Base-by-base conservation (phyloP, 129 eudicot genomes). In the Saposhnikovia divaricata region DNA sequence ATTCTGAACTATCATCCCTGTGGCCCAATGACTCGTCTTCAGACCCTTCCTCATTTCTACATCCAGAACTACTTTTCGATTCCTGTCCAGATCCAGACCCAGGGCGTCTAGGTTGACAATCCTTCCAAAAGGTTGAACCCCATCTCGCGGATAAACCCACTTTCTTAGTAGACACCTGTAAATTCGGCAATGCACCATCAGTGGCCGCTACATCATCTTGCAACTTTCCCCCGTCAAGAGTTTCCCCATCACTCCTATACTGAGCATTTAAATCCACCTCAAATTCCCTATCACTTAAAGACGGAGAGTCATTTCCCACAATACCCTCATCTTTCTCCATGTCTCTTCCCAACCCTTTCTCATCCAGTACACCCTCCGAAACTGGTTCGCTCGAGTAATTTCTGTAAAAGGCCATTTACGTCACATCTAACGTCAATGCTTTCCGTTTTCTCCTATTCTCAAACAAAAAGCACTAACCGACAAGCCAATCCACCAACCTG, bases 111-210 rank as follows among this genome's bases (percentile, higher is more conserved):
- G 88, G 91, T 69, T 86, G 98, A 82, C 93, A 85, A 74, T 89
- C 98, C 85, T 90, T 88, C 93, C 94, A 92, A 85, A 94, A 92
- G 47, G 85, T 84, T 19, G 98, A 90, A 48, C 98, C 99, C 95
- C 96, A 90, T 78, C 87, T 90, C 44, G 89, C 97, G 2, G 84
- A n/a, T 46, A 80, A 3, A 76, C 81, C 83, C 74, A 87, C 47
- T 79, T 79, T 85, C 81, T 83, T 59, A 25, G 50, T 77, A 76
- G 88, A 80, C 51, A 85, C 79, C 1, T 85, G 91, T 53, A 82
- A 65, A 78, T 82, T 87, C 44, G 84, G 68, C 75, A 79, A 78
- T 65, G 81, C 47, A 76, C 83, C 83, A 77, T 83, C 82, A 47
- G 61, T 85, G 21, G 71, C 74, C 74, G 78, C 89, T 16, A 81